These are phyloP conservation scores for Saccharomycopsis lassenensis DNA, from an alignment of 805 yeast species.

Conservation along the genomic window DNA sequence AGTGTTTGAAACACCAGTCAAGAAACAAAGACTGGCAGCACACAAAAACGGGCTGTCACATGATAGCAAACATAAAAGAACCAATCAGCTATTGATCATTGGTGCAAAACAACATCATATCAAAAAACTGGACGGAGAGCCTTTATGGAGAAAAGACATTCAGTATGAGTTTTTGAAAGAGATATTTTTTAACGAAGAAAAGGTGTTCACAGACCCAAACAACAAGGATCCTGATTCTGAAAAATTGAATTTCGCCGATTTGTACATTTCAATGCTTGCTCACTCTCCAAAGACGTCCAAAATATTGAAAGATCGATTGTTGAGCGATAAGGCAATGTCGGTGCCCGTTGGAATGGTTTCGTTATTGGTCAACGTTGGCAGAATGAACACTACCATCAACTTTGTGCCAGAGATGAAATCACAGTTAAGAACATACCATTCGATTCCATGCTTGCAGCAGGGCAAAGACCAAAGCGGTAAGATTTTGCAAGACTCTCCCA, in stretches of 20 bases:
- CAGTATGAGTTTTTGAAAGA: constrained; percentile 67
- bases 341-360: constrained; percentile 72
- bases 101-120: constrained; percentile 42
- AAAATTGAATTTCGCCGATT: constrained; percentile 67
- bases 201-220: constrained; percentile 60
- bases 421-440: constrained; percentile 83
- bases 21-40: too few species aligned
- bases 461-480: constrained; percentile 36
- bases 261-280: constrained; percentile 73
- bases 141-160: constrained; percentile 79
- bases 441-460: constrained; percentile 80
- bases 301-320: constrained; percentile 66
- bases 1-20: too few species aligned
- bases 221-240: constrained; percentile 32
- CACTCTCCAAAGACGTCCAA: constrained; percentile 76
- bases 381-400: constrained; percentile 91
- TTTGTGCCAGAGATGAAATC: constrained; percentile 94
- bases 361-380: constrained; percentile 78
- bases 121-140: constrained; percentile 87
- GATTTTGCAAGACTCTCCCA: constrained; percentile 89
- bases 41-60: too few species aligned
- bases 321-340: constrained; percentile 50
- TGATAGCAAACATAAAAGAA: constrained; percentile 13
- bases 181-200: constrained; percentile 50
- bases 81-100: constrained; percentile 14